Conservation (phyloP, 2,329 filamentous ascomycete genomes). For the Bipolaris gigantea region DNA sequence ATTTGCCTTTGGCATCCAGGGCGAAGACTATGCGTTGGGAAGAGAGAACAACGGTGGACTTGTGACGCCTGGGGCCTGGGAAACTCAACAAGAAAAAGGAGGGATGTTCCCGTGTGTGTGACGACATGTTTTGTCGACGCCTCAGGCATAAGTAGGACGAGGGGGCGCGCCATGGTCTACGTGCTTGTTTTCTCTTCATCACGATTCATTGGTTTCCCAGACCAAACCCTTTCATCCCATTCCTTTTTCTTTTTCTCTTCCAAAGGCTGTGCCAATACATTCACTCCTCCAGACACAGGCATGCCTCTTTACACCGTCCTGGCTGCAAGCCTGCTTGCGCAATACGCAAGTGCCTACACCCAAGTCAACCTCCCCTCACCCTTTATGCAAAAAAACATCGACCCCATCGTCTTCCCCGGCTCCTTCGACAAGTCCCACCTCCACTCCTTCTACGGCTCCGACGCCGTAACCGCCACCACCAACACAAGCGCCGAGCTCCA, state of each 20-base stretch:
- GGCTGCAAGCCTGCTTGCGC: conserved; percentile 30
- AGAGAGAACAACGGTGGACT: conserved; percentile 1
- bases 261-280: conserved; percentile 9
- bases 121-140: not conserved
- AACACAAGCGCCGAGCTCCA: conserved; percentile 47
- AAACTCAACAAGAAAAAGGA: not conserved
- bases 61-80: conserved; percentile 7
- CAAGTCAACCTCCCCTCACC: conserved; percentile 36
- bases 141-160: conserved; percentile 7
- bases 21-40: conserved; percentile 10
- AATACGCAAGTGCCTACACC: conserved; percentile 38
- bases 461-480: conserved; percentile 46
- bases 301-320: conserved; percentile 38
- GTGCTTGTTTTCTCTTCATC: not conserved
- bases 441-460: conserved; percentile 52
- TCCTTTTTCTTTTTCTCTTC: not conserved
- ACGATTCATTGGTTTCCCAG: conserved; percentile 7
- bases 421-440: conserved; percentile 47
- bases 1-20: conserved; percentile 2
- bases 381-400: conserved; percentile 53
- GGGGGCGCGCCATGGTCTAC: not conserved
- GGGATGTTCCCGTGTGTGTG: not conserved
- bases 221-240: not conserved
- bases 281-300: conserved; percentile 26
- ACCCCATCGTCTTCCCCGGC: conserved; percentile 50